Conservation (phyloP, 108 stramenopile species). For the Nitzschia palea region DNA sequence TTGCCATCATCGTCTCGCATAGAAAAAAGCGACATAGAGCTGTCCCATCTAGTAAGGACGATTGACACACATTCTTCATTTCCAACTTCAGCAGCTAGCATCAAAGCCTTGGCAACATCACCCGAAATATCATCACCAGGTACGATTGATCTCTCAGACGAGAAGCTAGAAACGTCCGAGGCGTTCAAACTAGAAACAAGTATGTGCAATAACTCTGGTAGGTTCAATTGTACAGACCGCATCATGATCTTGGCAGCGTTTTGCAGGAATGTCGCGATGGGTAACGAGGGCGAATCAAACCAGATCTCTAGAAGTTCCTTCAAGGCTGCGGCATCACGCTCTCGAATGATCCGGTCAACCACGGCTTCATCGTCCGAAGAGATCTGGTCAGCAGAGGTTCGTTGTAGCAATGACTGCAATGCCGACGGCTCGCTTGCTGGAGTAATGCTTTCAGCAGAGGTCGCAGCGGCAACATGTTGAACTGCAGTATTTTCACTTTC, state of each 20-base stretch:
- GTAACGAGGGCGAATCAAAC: not conserved
- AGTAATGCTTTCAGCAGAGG: too few species aligned
- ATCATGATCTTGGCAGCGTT: not conserved
- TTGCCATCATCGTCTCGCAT: constrained; percentile 18
- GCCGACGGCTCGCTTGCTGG: not conserved
- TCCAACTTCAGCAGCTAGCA: constrained; percentile 59
- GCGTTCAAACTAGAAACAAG: not conserved
- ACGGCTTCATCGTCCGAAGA: not conserved
- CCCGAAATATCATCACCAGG: not conserved
- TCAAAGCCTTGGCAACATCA: constrained; percentile 29
- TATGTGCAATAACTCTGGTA: not conserved
- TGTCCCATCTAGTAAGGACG: constrained; percentile 37
- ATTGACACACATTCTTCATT: constrained; percentile 48
- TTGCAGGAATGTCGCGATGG: not conserved
- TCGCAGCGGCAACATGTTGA: too few species aligned
- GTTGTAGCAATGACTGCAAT: not conserved
- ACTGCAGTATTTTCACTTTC: too few species aligned
- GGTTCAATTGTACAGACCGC: not conserved
- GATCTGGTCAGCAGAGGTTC: not conserved
- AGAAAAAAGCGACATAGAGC: constrained; percentile 4
- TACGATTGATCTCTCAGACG: not conserved
- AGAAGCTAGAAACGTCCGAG: not conserved
- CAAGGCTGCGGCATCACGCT: constrained; percentile 8
- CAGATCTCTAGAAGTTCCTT: constrained; percentile 6
- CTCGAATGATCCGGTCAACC: constrained; percentile 7